Percentiles rank a stretch among this genome's conserved stretches.
These are phyloP conservation scores for Alternaria angustiovoidea DNA, from an alignment of 2,329 filamentous ascomycete genomes.

Conservation along the genomic window DNA sequence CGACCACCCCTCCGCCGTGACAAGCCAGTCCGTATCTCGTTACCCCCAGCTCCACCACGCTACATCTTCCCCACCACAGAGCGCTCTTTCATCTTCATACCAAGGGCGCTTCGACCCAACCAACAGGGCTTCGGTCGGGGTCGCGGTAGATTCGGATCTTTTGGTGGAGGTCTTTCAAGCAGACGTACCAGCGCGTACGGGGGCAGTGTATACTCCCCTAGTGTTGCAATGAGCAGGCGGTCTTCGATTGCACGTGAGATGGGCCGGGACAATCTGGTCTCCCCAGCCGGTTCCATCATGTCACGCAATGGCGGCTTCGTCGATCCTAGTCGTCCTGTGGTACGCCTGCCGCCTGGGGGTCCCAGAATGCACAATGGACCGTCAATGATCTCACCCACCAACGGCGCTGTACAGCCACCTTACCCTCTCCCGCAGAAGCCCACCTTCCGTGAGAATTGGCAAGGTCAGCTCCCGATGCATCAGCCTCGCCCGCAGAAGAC, in stretches of 20 bases:
- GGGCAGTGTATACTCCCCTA: slow-evolving; percentile 85
- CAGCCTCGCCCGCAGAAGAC: slow-evolving; percentile 95
- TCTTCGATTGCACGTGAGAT: slow-evolving; percentile 78
- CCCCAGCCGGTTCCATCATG: slow-evolving; percentile 80
- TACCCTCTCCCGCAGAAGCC: slow-evolving; percentile 64
- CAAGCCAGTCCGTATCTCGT: slow-evolving; percentile 92
- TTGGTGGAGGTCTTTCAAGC: slow-evolving; percentile 69
- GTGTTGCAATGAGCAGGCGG: slow-evolving; percentile 84
- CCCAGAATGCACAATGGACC: slow-evolving; percentile 48
- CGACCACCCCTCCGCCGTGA: slow-evolving; percentile 91
- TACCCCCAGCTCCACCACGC: slow-evolving; percentile 78
- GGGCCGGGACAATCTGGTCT: slow-evolving; percentile 76
- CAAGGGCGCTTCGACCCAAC: slow-evolving; percentile 89
- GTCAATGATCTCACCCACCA: slow-evolving; percentile 43
- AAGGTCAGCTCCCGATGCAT: slow-evolving; percentile 77
- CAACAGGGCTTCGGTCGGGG: slow-evolving; percentile 76
- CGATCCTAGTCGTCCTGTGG: slow-evolving; percentile 74
- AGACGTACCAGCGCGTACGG: slow-evolving; percentile 83
- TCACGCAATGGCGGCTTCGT: slow-evolving; percentile 68
- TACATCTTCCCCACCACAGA: slow-evolving; percentile 93
- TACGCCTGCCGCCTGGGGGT: slow-evolving; percentile 76
- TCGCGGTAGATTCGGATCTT: slow-evolving; percentile 74
- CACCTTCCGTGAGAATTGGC: slow-evolving; percentile 67
- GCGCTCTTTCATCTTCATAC: slow-evolving; percentile 97
- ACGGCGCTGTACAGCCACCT: slow-evolving; percentile 55